Conservation (phyloP, 208 protist species). For the Acanthamoeba triangularis region DNA sequence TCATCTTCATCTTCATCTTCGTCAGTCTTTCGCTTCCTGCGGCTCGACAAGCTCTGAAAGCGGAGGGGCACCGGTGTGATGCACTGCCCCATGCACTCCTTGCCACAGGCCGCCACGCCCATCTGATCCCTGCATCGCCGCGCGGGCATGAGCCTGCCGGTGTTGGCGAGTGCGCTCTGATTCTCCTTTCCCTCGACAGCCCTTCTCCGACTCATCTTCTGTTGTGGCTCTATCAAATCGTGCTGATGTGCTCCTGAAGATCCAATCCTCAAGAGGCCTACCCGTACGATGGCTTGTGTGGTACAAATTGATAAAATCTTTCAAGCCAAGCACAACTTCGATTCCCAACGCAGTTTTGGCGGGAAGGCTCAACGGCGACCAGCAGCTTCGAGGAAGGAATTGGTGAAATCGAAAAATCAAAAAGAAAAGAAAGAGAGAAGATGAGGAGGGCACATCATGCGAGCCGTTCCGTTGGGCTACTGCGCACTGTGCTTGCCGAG, state of each 20-base stretch:
- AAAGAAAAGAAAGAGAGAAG: too few relatives aligned
- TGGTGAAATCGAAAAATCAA: too few relatives aligned
- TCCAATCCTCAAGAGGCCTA: neutral
- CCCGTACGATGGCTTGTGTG: neutral
- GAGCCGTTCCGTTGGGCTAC: too few relatives aligned
- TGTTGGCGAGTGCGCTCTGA: neutral
- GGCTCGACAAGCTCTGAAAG: constrained; percentile 34
- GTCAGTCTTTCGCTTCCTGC: neutral
- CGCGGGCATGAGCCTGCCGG: neutral
- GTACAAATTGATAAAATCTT: too few relatives aligned
- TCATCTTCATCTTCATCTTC: constrained; percentile 16
- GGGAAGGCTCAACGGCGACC: neutral
- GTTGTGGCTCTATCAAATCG: too few relatives aligned
- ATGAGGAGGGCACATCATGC: too few relatives aligned
- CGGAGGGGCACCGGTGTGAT: constrained; percentile 20
- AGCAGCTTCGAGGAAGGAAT: too few relatives aligned
- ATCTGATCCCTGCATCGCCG: neutral
- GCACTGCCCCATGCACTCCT: constrained; percentile 45
- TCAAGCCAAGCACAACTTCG: too few relatives aligned
- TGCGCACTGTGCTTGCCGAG: too few relatives aligned
- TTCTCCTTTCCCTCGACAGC: neutral
- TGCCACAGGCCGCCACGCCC: constrained; percentile 18
- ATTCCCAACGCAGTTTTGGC: too few relatives aligned
- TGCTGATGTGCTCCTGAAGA: neutral
- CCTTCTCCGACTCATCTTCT: neutral